A percentile compares a stretch with the other conserved stretches of the same genome.
Conservation (phyloP, 768 basidiomycete genomes). For the Lactarius psammicola region DNA sequence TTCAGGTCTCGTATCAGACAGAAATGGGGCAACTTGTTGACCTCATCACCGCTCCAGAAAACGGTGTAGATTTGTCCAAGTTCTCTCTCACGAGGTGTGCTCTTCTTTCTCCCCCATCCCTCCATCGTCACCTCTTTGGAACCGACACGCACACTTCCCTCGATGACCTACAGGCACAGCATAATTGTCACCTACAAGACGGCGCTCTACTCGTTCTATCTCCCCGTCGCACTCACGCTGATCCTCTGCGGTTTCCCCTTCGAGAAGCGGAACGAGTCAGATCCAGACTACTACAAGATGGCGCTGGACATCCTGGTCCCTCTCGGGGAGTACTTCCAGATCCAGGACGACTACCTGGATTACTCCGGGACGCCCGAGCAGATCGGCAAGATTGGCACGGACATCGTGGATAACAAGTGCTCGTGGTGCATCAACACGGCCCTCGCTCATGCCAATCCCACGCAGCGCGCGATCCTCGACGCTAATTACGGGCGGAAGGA, state of each 20-base stretch:
- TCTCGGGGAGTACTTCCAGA: conserved; percentile 97
- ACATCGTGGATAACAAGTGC: conserved; percentile 99
- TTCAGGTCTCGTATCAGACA: conserved; percentile 72
- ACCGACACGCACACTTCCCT: neutral
- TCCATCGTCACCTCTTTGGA: neutral
- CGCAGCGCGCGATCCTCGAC: conserved; percentile 58
- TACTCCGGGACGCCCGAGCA: conserved; percentile 85
- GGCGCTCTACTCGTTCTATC: conserved; percentile 97
- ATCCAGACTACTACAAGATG: conserved; percentile 61
- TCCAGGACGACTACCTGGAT: conserved; percentile 97
- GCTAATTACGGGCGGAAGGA: conserved; percentile 65
- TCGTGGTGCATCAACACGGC: conserved; percentile 96
- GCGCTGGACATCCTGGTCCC: conserved; percentile 83
- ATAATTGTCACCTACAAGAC: conserved; percentile 97
- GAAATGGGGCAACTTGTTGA: conserved; percentile 97
- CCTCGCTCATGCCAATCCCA: conserved; percentile 52
- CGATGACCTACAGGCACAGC: conserved; percentile 57
- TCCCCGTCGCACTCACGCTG: conserved; percentile 95
- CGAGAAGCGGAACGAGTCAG: conserved; percentile 45
- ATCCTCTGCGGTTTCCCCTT: conserved; percentile 65
- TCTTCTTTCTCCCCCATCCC: neutral
- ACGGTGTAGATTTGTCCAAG: conserved; percentile 79
- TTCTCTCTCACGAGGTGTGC: conserved; percentile 83
- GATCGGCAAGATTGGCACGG: conserved; percentile 96
- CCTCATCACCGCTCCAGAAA: conserved; percentile 92